Conservation (phyloP, 306 rosid species). For the Gynostemma pentaphyllum region DNA sequence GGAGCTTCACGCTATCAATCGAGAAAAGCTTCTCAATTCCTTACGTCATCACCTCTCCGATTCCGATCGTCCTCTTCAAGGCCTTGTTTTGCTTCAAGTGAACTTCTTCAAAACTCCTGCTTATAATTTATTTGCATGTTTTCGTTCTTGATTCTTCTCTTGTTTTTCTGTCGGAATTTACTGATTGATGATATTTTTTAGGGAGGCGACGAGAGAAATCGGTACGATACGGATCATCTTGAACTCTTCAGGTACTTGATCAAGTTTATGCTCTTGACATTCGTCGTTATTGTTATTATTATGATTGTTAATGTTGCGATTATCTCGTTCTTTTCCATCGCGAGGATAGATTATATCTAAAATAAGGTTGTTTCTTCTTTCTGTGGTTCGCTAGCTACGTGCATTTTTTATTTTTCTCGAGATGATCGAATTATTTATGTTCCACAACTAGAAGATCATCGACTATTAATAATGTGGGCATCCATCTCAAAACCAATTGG, state of each 20-base stretch:
- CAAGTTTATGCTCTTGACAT: neutral
- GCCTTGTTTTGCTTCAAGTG: slow-evolving; percentile 72
- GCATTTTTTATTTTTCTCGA: neutral
- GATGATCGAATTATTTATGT: neutral
- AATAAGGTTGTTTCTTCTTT: neutral
- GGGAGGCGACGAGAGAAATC: slow-evolving; percentile 84
- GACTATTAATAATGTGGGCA: too few species aligned
- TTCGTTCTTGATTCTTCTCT: neutral
- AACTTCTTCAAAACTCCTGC: neutral
- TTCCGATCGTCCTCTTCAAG: slow-evolving; percentile 47
- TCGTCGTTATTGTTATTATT: neutral
- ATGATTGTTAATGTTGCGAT: neutral
- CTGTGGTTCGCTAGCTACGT: neutral
- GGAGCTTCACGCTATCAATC: slow-evolving; percentile 48
- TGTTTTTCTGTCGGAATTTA: neutral
- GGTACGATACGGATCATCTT: slow-evolving; percentile 73
- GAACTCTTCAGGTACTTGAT: slow-evolving; percentile 69
- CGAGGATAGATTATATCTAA: neutral
- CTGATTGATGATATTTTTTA: slow-evolving; percentile 9
- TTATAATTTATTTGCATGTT: neutral
- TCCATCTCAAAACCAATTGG: too few species aligned
- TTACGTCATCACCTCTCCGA: slow-evolving; percentile 43
- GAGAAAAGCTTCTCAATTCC: slow-evolving; percentile 40
- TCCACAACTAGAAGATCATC: neutral
- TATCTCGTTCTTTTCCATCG: neutral